phyloP scores from a whole-genome alignment of 1,284 basidiomycete genomes.

The Trichosporon ovoides region DNA sequence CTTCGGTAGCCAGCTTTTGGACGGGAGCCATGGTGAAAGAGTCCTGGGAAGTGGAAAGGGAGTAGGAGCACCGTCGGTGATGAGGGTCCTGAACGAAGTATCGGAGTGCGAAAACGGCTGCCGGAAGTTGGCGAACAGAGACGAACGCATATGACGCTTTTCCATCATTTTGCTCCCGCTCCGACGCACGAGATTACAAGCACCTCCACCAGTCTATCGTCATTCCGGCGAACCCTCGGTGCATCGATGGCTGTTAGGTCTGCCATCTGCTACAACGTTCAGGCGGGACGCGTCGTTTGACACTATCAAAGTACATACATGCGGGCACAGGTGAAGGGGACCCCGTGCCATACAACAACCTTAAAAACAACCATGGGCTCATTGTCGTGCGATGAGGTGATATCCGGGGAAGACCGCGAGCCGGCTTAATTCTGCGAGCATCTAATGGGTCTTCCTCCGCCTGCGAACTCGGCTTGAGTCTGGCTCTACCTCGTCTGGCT shows the following conservation, averaged over 20 bases:
- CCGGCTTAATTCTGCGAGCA: no score
- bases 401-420: no score
- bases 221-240: no score
- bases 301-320: no score
- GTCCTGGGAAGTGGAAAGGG: neutral
- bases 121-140: conserved; percentile 1
- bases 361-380: no score
- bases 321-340: no score
- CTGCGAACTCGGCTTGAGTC: no score
- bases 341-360: no score
- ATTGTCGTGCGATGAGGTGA: no score
- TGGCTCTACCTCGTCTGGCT: no score
- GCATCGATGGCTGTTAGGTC: neutral
- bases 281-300: neutral
- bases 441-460: no score
- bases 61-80: conserved; percentile 1
- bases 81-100: neutral
- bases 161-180: neutral
- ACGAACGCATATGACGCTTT: conserved; percentile 4
- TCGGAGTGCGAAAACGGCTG: conserved; percentile 2
- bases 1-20: conserved; percentile 5
- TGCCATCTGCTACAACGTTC: neutral
- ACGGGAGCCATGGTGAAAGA: conserved; percentile 2
- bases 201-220: neutral
- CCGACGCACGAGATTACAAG: neutral